Evolutionary conservation across 2,329 filamentous ascomycete species (phyloP), one percentile per base, ranked within the genome.

Genomic region (Endoconidiophora polonica): DNA sequence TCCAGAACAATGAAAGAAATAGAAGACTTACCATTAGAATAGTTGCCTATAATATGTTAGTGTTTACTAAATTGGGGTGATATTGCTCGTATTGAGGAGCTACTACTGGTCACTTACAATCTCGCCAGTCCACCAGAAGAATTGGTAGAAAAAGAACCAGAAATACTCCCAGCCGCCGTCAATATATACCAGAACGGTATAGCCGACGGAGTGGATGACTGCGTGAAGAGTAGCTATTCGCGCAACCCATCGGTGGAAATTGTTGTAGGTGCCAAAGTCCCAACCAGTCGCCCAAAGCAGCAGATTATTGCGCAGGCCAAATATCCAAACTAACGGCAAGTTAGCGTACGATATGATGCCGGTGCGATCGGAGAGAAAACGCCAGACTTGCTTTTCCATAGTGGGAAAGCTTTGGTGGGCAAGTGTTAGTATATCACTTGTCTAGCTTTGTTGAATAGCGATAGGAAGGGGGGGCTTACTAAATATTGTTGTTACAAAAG

Each of bases 221-320:
- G 77, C 79, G 55, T 82, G 70, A 0, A 77, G 51, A 0, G 78
- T 79, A 4, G 77, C 70, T 2, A 81, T 67, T 16, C 79, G 68
- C 0, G 81, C 79, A 3, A 79, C 67, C 68, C 77, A 79, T 0
- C 80, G 73, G 60, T 84, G 81, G 48, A 83, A 82, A 39, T 76
- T 70, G 55, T 76, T 83, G 57, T 77, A 83, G 0, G 76, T 77
- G 1, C 70, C 69, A 59, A 80, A 83, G 9, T 74, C 76, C 79
- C 80, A 84, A 0, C 79, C 79, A 0, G 81, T 83, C 0, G 77
- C 59, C 76, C 76, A 81, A 49, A 82, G 65, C 14, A 83, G 67
- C 0, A 78, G 57, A 47, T 84, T 82, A 54, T 84, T 85, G 7
- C 81, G 68, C 58, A 76, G 74, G 0, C 73, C 75, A 55, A 84